Conservation (phyloP, 257 asterid species). For the Solanum virginianum region DNA sequence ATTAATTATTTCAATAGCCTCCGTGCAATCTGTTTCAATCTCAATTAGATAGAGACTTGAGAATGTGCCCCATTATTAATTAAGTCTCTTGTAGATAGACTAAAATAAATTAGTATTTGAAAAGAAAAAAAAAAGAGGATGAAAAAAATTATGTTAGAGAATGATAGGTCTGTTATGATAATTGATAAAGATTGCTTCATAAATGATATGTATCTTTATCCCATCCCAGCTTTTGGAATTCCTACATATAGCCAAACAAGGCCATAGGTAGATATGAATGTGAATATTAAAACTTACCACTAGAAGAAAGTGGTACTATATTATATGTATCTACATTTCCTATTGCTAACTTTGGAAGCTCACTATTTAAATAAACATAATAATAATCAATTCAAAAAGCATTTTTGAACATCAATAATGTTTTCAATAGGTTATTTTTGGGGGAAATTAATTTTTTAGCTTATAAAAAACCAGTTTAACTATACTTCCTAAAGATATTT, state of each 20-base stretch:
- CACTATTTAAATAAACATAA: background rate
- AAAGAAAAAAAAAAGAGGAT: background rate
- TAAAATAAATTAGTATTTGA: background rate
- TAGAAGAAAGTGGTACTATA: background rate
- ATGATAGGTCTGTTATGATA: background rate
- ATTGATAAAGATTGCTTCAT: constrained; percentile 8
- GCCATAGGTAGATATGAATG: constrained; percentile 5
- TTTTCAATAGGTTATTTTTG: background rate
- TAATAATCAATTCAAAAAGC: background rate
- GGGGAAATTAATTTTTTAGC: background rate
- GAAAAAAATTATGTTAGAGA: background rate
- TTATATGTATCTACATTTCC: background rate
- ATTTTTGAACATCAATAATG: background rate
- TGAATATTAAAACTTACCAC: constrained; percentile 1
- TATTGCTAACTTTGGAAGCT: background rate
- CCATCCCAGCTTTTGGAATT: constrained; percentile 3
- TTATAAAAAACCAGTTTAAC: too few relatives aligned
- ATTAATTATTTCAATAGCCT: background rate
- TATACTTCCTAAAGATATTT: background rate
- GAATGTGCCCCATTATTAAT: background rate
- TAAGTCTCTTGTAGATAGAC: background rate
- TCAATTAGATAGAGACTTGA: background rate
- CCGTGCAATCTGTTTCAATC: background rate
- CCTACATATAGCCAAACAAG: background rate
- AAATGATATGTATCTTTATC: constrained; percentile 6